Percentiles rank a stretch among this genome's conserved stretches.
Conservation (phyloP, 2,329 filamentous ascomycete genomes). For the Fusarium sp. region DNA sequence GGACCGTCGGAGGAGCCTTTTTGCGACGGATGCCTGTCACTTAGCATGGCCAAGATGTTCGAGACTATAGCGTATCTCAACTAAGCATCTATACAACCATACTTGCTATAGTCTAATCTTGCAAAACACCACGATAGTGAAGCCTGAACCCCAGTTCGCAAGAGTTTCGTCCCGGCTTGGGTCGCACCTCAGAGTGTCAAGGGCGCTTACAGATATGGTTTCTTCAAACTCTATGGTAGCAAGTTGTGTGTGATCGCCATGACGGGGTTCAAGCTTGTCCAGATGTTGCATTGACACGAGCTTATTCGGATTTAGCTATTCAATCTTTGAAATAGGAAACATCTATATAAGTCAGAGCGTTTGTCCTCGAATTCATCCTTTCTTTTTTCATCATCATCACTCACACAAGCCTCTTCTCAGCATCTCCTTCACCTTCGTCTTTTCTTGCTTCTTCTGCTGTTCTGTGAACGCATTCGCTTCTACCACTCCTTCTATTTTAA, state of each 20-base stretch:
- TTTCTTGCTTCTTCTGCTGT: constrained; percentile 40
- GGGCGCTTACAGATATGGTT: constrained; percentile 19
- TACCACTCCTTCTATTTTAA: constrained; percentile 33
- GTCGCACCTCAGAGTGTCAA: constrained; percentile 2
- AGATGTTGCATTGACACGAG: constrained; percentile 26
- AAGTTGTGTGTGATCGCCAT: constrained; percentile 31
- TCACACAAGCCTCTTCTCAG: constrained; percentile 28
- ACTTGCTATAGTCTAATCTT: constrained; percentile 3
- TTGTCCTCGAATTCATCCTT: constrained; percentile 19
- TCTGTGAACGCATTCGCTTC: constrained; percentile 49
- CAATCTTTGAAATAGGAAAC: constrained; percentile 2
- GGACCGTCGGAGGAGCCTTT: constrained; percentile 7
- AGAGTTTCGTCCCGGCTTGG: constrained; percentile 6
- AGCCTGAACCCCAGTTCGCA: constrained; percentile 4
- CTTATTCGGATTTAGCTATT: constrained; percentile 33
- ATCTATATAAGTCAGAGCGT: constrained; percentile 40
- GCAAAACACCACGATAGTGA: constrained; percentile 2
- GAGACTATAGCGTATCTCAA: constrained; percentile 3
- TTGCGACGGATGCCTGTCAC: constrained; percentile 26
- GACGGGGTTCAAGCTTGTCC: constrained; percentile 4
- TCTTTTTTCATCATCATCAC: constrained; percentile 24
- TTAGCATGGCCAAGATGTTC: constrained; percentile 5
- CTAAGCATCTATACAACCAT: background rate
- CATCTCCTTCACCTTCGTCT: constrained; percentile 10
- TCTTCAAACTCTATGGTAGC: constrained; percentile 18